Base-by-base conservation (phyloP, 2,329 filamentous ascomycete genomes). In the Cytospora leucostoma region DNA sequence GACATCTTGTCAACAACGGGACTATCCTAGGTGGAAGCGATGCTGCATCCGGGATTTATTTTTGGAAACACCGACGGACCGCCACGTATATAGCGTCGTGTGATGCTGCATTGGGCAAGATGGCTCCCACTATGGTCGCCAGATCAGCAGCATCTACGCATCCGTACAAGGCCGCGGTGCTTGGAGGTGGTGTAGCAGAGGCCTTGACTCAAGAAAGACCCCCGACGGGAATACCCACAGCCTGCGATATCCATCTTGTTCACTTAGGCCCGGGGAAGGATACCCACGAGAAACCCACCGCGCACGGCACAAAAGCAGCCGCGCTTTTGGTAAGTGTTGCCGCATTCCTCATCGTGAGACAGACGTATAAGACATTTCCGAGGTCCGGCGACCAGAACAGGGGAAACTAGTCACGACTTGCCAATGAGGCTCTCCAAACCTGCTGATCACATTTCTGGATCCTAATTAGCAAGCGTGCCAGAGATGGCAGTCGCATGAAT, bases 331-430 rank as follows among this genome's bases (percentile, higher is more conserved):
- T n/a, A 21, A 17, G 8, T 13, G 6, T 4, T 21, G 44, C 44
- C 44, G 44, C 44, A 47, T 47, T 47, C 44, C 44, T 19, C n/a
- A 47, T 47, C 44, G 44, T 47, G 44, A 47, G 44, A 47, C 44
- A 47, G 7, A 1, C n/a, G 17, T 47, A 7, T 7, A 17, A 47
- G 44, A 47, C 44, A 47, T 47, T 19, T 19, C n/a, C 44, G 44
- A 47, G 44, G n/a, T 47, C 44, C 44, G 44, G 44, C 19, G 15
- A 12, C 27, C 4, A 27, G 27, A 27, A 27, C 27, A 27, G 27
- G 44, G 7, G 7, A 21, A 21, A 47, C 44, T 44, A 44, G 17
- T 15, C 40, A 44, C 7, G 15, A 44, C 7, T 44, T 47, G 44
- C 44, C 44, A 47, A 21, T 47, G 44, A 47, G 17, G n/a, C 44